These are phyloP conservation scores for Diaporthe ilicicola DNA, from an alignment of 2,329 filamentous ascomycete genomes.

Conservation along the genomic window DNA sequence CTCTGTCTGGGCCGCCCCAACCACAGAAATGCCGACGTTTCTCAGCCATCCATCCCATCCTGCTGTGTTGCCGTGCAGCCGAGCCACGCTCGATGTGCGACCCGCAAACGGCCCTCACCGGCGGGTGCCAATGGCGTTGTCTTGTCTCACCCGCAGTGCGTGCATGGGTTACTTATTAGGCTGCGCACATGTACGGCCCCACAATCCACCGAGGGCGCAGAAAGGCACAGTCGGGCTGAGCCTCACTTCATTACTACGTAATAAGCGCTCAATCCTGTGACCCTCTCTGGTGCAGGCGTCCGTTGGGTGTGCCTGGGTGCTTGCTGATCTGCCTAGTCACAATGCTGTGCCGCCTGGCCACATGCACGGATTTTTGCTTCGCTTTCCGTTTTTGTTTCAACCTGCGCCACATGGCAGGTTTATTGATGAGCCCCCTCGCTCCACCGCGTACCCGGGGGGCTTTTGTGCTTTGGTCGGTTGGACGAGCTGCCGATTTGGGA, in stretches of 20 bases:
- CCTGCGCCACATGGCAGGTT: conserved; percentile 4
- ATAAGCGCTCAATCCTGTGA: no score
- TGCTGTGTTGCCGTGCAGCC: conserved; percentile 1
- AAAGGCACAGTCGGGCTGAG: neutral
- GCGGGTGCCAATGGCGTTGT: conserved; percentile 10
- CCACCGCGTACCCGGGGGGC: neutral
- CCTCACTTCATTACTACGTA: neutral
- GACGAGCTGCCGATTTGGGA: no score
- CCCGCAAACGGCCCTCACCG: neutral
- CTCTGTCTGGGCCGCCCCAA: conserved; percentile 9
- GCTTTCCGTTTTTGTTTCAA: conserved; percentile 3
- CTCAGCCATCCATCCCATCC: neutral
- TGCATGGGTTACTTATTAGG: neutral
- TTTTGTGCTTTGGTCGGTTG: neutral
- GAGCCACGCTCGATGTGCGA: conserved; percentile 8
- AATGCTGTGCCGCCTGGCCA: no score
- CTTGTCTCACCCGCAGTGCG: neutral
- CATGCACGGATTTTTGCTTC: neutral
- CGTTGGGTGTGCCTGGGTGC: no score
- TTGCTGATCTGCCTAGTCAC: no score
- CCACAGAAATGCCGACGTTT: conserved; percentile 17
- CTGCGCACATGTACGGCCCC: neutral
- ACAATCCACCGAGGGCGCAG: neutral
- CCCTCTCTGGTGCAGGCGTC: no score
- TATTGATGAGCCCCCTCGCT: conserved; percentile 11